Evolutionary conservation across 2,329 filamentous ascomycete genomes (phyloP), one percentile per base, ranked within the genome.

Genomic region (Talaromyces sp.): DNA sequence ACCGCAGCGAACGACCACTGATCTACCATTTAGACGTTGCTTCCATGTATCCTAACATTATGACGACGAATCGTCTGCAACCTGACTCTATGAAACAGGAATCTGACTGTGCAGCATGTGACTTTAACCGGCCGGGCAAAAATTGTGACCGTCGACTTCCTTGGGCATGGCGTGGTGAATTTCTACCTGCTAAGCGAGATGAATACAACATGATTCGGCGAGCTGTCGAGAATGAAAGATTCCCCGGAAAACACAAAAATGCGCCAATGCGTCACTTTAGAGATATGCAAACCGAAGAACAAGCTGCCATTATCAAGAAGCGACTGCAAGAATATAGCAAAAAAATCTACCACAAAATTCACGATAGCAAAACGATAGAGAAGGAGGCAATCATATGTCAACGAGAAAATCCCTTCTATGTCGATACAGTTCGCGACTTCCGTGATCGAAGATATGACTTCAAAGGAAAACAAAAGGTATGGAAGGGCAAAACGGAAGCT

Each of bases 41-140:
- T 19, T 97, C 95, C 66, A 99, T 99, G 95, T 99, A 99, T 76
- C 95, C 95, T 10, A 99, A 99, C 78, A 99, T 99, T 77, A 99
- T 99, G 96, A 99, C 96, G 1, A 99, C 95, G 1, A 99, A 99
- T 77, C 90, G 95, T 76, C 80, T 99, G 56, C 95, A 99, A 71
- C 95, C 95, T 0, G 95, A 99, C 77, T 98, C 95, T n/a, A 96
- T 99, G 93, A 96, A 99, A 62, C 84, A 94, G 57, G 96, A 99
- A 75, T 92, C 93, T 0, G 92, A 97, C 72, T 99, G 96, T 73
- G 95, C 95, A 2, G 93, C 95, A 11, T 99, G 96, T 78, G 96
- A 99, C 76, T 99, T 99, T 83, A 99, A 99, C 71, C 85, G 95
- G 52, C 95, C 95, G 0, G 95, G 95, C 37, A 99, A 99, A 79